Evolutionary conservation across 2,329 filamentous ascomycete genomes (phyloP).

Genomic region (Emydomyces testavorans): DNA sequence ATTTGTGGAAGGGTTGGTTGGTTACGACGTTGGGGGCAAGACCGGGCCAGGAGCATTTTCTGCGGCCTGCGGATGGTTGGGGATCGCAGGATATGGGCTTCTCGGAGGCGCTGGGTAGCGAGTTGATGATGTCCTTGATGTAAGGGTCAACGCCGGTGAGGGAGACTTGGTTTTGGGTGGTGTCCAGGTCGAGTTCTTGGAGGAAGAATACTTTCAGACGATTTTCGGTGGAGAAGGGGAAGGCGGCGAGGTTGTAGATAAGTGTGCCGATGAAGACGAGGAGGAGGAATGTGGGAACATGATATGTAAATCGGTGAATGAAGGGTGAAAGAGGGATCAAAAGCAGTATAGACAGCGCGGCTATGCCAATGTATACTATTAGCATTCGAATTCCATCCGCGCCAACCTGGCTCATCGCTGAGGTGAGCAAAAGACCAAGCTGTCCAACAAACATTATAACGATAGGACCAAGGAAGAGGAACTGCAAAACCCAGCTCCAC

Average conservation of each 20-base stretch:
- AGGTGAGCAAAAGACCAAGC: slow-evolving; percentile 59
- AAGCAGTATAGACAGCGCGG: slow-evolving; percentile 56
- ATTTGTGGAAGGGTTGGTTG: slow-evolving; percentile 37
- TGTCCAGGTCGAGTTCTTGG: slow-evolving; percentile 67
- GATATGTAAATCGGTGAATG: slow-evolving; percentile 72
- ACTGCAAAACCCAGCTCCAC: slow-evolving; percentile 82
- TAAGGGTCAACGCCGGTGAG: slow-evolving; percentile 58
- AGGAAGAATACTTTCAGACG: slow-evolving; percentile 80
- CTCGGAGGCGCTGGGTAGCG: slow-evolving; percentile 59
- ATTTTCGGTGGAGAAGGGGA: slow-evolving; percentile 71
- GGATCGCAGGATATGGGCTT: slow-evolving; percentile 45
- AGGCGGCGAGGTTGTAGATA: slow-evolving; percentile 74
- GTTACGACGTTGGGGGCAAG: slow-evolving; percentile 52
- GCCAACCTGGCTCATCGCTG: slow-evolving; percentile 66
- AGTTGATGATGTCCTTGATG: slow-evolving; percentile 52
- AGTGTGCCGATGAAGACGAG: slow-evolving; percentile 62
- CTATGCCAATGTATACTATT: slow-evolving; percentile 59
- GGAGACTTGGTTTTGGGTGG: slow-evolving; percentile 56
- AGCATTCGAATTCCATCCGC: slow-evolving; percentile 68
- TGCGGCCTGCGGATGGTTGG: slow-evolving; percentile 33
- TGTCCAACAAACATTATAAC: slow-evolving; percentile 67
- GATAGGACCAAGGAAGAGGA: slow-evolving; percentile 67
- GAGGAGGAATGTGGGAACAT: slow-evolving; percentile 67
- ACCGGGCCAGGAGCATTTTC: slow-evolving; percentile 60
- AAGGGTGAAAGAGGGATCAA: slow-evolving; percentile 71